phyloP scores from a whole-genome alignment of 768 basidiomycete species.

The Termitomyces sp. region DNA sequence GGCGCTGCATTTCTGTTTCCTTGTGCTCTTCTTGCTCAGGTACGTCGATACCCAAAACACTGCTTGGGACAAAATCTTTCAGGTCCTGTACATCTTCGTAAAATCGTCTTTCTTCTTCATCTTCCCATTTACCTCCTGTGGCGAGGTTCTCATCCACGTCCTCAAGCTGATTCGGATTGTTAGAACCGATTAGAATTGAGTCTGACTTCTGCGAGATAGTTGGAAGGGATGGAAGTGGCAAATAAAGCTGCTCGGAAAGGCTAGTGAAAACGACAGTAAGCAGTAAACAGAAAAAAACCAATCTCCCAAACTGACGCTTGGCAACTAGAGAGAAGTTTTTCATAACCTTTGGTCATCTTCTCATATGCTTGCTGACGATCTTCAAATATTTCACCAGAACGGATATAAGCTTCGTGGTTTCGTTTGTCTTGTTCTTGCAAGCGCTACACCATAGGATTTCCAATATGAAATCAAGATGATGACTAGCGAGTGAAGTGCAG shows the following conservation, averaged over 20 bases:
- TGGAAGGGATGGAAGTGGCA: constrained; percentile 80
- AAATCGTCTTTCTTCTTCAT: constrained; percentile 92
- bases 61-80: constrained; percentile 86
- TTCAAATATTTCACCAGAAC: constrained; percentile 98
- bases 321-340: constrained; percentile 83
- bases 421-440: constrained; percentile 95
- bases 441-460: constrained; percentile 42
- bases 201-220: constrained; percentile 75
- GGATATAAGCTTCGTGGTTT: constrained; percentile 99
- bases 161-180: constrained; percentile 28
- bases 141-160: constrained; percentile 51
- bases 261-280: constrained; percentile 28
- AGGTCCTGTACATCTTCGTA: constrained; percentile 92
- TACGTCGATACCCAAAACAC: constrained; percentile 72
- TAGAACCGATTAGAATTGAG: constrained; percentile 71
- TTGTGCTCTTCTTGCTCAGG: constrained; percentile 38
- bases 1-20: constrained; percentile 45
- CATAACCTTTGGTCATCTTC: constrained; percentile 95
- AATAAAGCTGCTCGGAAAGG: constrained; percentile 85
- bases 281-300: not conserved
- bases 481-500: constrained; percentile 14
- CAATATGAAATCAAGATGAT: not conserved
- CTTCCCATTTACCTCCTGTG: constrained; percentile 90
- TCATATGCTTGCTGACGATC: constrained; percentile 98
- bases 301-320: constrained; percentile 56